These are phyloP conservation scores for Penicillium ochrochloron DNA, from an alignment of 495 filamentous ascomycete genomes.

Conservation along the genomic window DNA sequence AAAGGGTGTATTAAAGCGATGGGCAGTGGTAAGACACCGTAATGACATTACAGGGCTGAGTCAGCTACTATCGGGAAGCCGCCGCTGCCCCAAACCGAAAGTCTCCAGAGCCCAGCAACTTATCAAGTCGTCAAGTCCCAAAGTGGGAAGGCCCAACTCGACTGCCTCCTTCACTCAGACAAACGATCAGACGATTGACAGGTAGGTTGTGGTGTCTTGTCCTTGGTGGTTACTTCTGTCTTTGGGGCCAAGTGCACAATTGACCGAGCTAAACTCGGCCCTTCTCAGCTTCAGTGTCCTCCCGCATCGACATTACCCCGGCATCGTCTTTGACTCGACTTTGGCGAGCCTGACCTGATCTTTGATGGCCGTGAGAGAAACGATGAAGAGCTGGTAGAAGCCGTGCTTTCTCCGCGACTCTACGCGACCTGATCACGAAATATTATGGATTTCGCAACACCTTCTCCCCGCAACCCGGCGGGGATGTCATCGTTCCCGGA, in stretches of 20 bases:
- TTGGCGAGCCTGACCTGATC: not conserved
- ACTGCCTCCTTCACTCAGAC: not conserved
- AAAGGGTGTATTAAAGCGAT: not conserved
- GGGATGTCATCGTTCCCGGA: constrained; percentile 50
- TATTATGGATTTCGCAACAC: constrained; percentile 36
- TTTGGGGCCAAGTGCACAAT: not conserved
- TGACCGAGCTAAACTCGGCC: not conserved
- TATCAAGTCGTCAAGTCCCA: not conserved
- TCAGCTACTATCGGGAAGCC: constrained; percentile 6
- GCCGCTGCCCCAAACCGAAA: not conserved
- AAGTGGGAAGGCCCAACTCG: constrained; percentile 16
- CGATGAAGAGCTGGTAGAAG: constrained; percentile 32
- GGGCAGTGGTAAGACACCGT: not conserved
- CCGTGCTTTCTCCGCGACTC: constrained; percentile 27
- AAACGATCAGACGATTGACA: not conserved
- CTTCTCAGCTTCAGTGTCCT: not conserved
- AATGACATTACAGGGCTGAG: constrained; percentile 1
- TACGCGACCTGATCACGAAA: constrained; percentile 20
- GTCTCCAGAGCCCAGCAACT: not conserved
- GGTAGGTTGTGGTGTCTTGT: not conserved
- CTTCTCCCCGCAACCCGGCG: constrained; percentile 23
- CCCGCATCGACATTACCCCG: constrained; percentile 1
- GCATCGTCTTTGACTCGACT: not conserved
- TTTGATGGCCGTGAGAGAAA: constrained; percentile 12
- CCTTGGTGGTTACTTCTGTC: not conserved